phyloP scores from a whole-genome alignment of 805 yeast genomes.

The Priceomyces carsonii region DNA sequence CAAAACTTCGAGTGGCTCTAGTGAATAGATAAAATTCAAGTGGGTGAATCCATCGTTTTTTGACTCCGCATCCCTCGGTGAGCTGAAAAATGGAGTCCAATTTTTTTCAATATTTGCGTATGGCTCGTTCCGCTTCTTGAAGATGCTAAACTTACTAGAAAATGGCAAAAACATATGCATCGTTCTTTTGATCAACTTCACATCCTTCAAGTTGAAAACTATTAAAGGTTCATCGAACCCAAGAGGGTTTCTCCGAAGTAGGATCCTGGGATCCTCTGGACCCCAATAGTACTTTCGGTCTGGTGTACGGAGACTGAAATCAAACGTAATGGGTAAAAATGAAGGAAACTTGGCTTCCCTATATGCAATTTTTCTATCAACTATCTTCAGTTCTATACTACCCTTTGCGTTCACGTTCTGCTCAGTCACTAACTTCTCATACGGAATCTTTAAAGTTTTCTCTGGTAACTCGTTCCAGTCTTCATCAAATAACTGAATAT shows the following conservation, averaged over 20 bases:
- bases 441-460: slow-evolving; percentile 16
- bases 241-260: slow-evolving; percentile 9
- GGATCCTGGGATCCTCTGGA: slow-evolving; percentile 18
- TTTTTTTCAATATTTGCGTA: slow-evolving; percentile 20
- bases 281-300: slow-evolving; percentile 14
- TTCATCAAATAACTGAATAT: slow-evolving; percentile 19
- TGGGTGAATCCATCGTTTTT: slow-evolving; percentile 8
- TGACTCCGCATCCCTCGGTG: not conserved
- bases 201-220: slow-evolving; percentile 20
- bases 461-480: slow-evolving; percentile 21
- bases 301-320: slow-evolving; percentile 4
- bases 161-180: slow-evolving; percentile 15
- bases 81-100: slow-evolving; percentile 27
- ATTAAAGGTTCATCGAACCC: slow-evolving; percentile 27
- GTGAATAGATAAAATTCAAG: slow-evolving; percentile 25
- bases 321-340: slow-evolving; percentile 18
- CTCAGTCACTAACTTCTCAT: slow-evolving; percentile 13
- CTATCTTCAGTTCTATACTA: slow-evolving; percentile 8
- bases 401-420: slow-evolving; percentile 17
- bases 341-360: slow-evolving; percentile 18
- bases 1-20: slow-evolving; percentile 28
- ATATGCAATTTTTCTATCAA: slow-evolving; percentile 11
- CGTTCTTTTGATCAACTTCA: slow-evolving; percentile 7
- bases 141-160: slow-evolving; percentile 13
- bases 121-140: slow-evolving; percentile 14